Base-by-base conservation (phyloP, 2,329 filamentous ascomycete genomes). In the Bipolaris oryzae region DNA sequence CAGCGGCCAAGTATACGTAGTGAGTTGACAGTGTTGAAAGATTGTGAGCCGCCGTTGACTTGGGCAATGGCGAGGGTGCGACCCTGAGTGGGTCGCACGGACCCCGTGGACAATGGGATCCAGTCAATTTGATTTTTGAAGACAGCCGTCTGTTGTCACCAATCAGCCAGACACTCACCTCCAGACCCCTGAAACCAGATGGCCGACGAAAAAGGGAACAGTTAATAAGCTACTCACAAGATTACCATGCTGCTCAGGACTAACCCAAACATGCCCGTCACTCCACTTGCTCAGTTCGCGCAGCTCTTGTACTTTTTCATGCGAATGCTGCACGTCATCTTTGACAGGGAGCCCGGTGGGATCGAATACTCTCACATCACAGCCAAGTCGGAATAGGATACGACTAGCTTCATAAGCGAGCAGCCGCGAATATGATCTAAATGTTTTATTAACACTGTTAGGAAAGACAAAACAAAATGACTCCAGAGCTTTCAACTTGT, bases 41-140 rank as follows among this genome's bases (percentile, higher is more conserved):
- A 85, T 69, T 89, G 87, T 0, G 83, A 87, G 0, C 87, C 87
- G 15, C 87, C 87, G 50, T 79, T 84, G 0, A 89, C 85, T 69
- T 88, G 85, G 0, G 84, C 83, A 20, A 89, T 79, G 1, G 83
- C 82, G 0, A 89, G 77, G 0, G 86, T 89, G 0, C 86, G 80
- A 33, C 87, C 87, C 74, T 89, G 87, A 0, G 87, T 89, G 0
- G 86, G 87, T 0, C 87, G 83, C 0, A 89, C 82, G 7, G 83
- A 84, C 21, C 87, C 86, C 0, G 83, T 83, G 1, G 78, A 81
- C 0, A 89, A 76, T 0, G 87, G 87, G 37, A 89, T 87, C 87
- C 87, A 89, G 71, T 89, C 87, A 45, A 89, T 89, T 61, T 89
- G 86, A 61, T 87, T 87, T 61, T 89, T 89, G 79, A 89, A 89